Conservation (phyloP, 179 eudicot species). For the Nepenthes alata region DNA sequence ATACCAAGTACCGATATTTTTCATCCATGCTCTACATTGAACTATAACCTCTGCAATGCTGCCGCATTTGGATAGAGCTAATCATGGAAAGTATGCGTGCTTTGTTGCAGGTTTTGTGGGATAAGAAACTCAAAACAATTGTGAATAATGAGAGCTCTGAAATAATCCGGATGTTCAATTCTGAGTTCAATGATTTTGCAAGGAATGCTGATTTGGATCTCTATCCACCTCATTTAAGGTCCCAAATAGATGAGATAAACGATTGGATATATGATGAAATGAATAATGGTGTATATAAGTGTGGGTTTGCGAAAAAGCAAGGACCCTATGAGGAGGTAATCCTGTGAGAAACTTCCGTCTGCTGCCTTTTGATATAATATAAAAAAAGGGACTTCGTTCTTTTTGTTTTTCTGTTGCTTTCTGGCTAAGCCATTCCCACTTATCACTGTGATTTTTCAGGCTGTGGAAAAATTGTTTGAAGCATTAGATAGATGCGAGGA, state of each 20-base stretch:
- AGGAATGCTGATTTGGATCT: slow-evolving; percentile 63
- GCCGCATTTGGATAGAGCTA: no score
- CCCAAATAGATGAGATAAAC: slow-evolving; percentile 58
- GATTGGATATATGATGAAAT: slow-evolving; percentile 57
- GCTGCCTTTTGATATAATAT: neutral
- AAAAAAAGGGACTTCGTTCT: neutral
- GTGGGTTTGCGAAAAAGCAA: slow-evolving; percentile 88
- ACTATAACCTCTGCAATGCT: no score
- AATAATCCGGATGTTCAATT: slow-evolving; percentile 86
- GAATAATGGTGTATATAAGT: slow-evolving; percentile 85
- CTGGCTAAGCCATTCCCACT: neutral
- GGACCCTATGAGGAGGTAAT: slow-evolving; percentile 62
- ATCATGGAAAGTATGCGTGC: neutral
- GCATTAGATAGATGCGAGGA: slow-evolving; percentile 89
- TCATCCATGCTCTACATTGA: no score
- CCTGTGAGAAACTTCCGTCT: neutral
- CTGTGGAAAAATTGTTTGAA: slow-evolving; percentile 48
- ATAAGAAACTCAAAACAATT: slow-evolving; percentile 59
- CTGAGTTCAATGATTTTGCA: slow-evolving; percentile 73
- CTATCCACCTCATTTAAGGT: slow-evolving; percentile 58
- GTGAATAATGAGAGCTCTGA: slow-evolving; percentile 92
- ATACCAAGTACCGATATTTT: no score
- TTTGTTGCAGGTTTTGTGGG: slow-evolving; percentile 66
- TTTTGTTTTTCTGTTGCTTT: neutral
- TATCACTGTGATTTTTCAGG: slow-evolving; percentile 23